Conservation (phyloP, 148 eudicot genomes). For the Cornus suecica region DNA sequence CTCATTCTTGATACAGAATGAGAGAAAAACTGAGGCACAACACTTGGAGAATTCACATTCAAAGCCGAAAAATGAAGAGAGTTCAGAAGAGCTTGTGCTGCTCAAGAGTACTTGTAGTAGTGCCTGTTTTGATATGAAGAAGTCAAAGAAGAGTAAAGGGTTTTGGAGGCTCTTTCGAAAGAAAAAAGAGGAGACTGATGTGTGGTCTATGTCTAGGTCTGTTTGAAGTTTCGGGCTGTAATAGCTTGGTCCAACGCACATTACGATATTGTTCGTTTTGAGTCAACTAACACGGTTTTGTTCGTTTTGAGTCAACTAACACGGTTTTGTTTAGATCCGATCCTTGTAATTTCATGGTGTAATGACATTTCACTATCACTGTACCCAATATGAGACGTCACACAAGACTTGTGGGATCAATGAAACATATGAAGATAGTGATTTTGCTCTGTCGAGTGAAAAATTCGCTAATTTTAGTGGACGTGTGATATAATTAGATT, state of each 20-base stretch:
- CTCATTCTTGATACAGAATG: constrained; percentile 77
- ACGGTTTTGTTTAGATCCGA: too few relatives aligned
- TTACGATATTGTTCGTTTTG: too few relatives aligned
- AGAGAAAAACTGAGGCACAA: constrained; percentile 19
- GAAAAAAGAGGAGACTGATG: constrained; percentile 34
- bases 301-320: too few relatives aligned
- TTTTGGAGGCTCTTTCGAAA: constrained; percentile 76
- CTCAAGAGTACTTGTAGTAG: constrained; percentile 64
- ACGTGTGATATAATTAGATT: too few relatives aligned
- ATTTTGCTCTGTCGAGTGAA: background rate
- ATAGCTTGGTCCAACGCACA: too few relatives aligned
- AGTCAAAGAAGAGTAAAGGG: constrained; percentile 20
- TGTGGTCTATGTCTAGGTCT: background rate
- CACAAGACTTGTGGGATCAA: background rate
- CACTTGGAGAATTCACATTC: background rate
- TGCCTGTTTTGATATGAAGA: constrained; percentile 36
- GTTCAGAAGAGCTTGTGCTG: constrained; percentile 23
- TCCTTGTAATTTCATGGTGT: too few relatives aligned
- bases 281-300: too few relatives aligned
- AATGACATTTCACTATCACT: too few relatives aligned
- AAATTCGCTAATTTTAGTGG: too few relatives aligned
- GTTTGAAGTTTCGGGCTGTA: background rate
- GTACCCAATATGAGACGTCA: too few relatives aligned
- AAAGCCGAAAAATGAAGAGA: constrained; percentile 12
- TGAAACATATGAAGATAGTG: background rate